phyloP scores from a whole-genome alignment of 768 basidiomycete species.

The Psilocybe cubensis region DNA sequence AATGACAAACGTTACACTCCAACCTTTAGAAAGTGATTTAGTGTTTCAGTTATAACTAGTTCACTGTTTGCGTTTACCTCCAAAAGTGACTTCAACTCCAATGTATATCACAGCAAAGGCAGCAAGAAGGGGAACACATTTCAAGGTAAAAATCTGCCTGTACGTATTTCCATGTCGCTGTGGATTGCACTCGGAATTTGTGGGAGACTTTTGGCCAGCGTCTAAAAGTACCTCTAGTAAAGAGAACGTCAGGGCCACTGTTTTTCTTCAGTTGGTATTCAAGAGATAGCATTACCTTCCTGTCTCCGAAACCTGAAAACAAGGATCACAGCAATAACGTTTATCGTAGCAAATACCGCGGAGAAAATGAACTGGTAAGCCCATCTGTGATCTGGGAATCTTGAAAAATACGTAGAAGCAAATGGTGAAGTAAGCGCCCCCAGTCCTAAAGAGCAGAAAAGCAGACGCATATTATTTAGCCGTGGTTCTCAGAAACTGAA shows the following conservation, averaged over 20 bases:
- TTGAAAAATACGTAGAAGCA: slow-evolving; percentile 78
- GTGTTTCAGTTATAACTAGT: not conserved
- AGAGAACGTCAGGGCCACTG: not conserved
- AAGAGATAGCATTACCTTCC: slow-evolving; percentile 48
- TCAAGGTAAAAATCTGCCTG: slow-evolving; percentile 54
- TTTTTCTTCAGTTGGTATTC: not conserved
- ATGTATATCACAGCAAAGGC: slow-evolving; percentile 67
- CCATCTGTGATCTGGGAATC: slow-evolving; percentile 52
- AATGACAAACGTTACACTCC: slow-evolving; percentile 65
- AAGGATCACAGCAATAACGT: slow-evolving; percentile 47
- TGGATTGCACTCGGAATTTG: slow-evolving; percentile 31
- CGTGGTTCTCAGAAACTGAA: not conserved
- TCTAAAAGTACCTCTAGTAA: slow-evolving; percentile 52
- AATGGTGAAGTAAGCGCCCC: slow-evolving; percentile 73
- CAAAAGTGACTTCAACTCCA: slow-evolving; percentile 64
- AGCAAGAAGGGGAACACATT: slow-evolving; percentile 61
- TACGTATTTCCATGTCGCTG: slow-evolving; percentile 34
- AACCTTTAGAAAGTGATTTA: slow-evolving; percentile 42
- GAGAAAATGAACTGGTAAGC: slow-evolving; percentile 77
- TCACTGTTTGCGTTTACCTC: slow-evolving; percentile 30
- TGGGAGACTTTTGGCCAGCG: slow-evolving; percentile 49
- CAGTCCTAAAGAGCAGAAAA: slow-evolving; percentile 39
- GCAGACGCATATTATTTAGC: not conserved
- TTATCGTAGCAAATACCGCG: slow-evolving; percentile 60
- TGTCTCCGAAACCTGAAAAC: slow-evolving; percentile 72